A percentile compares a stretch with the other conserved stretches of the same genome.
Conservation (phyloP, 176 grass and related monocot species). For the Oryza rufipogon region DNA sequence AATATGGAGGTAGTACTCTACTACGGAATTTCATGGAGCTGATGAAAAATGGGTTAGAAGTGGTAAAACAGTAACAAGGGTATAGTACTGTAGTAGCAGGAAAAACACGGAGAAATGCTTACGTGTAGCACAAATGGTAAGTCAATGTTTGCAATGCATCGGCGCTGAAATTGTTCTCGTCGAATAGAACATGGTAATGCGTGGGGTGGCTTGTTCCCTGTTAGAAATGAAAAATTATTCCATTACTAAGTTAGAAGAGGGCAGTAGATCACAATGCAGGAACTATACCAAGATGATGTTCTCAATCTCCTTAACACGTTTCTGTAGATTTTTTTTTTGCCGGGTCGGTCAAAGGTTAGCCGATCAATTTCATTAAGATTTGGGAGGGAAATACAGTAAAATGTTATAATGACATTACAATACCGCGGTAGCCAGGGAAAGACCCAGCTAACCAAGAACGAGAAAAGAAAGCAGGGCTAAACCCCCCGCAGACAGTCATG, state of each 20-base stretch:
- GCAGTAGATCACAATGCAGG: not conserved
- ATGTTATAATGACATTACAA: too few species aligned
- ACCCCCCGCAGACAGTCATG: too few species aligned
- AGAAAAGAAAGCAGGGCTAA: too few species aligned
- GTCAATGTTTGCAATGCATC: conserved; percentile 73
- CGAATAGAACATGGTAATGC: conserved; percentile 82
- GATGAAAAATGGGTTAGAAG: not conserved
- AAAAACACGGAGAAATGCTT: not conserved
- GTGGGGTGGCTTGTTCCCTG: conserved; percentile 83
- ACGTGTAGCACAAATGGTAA: conserved; percentile 84
- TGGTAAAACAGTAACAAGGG: not conserved
- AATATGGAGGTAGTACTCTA: too few species aligned
- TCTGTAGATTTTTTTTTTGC: too few species aligned
- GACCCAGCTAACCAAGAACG: too few species aligned
- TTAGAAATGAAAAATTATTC: not conserved
- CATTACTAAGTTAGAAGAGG: not conserved
- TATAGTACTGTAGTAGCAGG: too few species aligned
- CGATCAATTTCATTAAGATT: too few species aligned
- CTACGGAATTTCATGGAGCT: not conserved
- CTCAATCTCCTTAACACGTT: too few species aligned
- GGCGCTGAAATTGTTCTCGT: conserved; percentile 75
- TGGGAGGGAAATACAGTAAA: too few species aligned
- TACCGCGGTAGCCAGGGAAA: too few species aligned
- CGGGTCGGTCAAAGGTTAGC: too few species aligned
- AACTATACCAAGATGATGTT: not conserved